phyloP scores from a whole-genome alignment of 306 rosid genomes.

The Pachyrhizus erosus region DNA sequence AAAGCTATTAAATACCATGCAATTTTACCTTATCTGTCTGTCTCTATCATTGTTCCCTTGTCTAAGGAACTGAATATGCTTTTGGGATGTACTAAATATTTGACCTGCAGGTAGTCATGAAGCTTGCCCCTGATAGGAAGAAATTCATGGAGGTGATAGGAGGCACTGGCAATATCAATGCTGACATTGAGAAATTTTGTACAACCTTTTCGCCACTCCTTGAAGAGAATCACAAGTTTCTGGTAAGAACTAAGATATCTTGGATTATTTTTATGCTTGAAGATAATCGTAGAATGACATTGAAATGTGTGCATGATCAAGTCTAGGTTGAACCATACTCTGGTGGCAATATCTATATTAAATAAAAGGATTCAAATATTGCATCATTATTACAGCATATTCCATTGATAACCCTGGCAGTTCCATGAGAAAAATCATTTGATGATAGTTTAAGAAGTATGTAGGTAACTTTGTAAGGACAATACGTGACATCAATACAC shows the following conservation, averaged over 20 bases:
- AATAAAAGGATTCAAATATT: not conserved
- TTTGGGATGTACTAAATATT: conserved; percentile 15
- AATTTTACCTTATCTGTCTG: conserved; percentile 5
- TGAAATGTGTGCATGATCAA: conserved; percentile 16
- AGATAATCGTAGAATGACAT: not conserved
- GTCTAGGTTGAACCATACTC: conserved; percentile 2
- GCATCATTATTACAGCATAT: not conserved
- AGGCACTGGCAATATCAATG: conserved; percentile 69
- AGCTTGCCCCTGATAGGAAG: conserved; percentile 96
- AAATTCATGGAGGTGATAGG: conserved; percentile 93
- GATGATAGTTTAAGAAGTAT: not conserved
- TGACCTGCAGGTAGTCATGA: conserved; percentile 81
- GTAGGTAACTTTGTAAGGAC: not conserved
- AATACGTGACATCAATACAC: conserved; percentile 22
- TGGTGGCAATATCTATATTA: not conserved
- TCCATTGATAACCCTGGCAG: not conserved
- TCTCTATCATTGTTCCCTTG: conserved; percentile 2
- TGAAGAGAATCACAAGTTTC: conserved; percentile 90
- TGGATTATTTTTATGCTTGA: conserved; percentile 4
- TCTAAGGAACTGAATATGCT: not conserved
- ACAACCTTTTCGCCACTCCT: conserved; percentile 73
- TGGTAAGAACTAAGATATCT: conserved; percentile 60
- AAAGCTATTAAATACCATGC: not conserved
- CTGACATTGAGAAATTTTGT: conserved; percentile 82
- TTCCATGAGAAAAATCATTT: not conserved